Evolutionary conservation across 306 rosid species (phyloP), one percentile per base, ranked within the genome.

Genomic region (Casuarina equisetifolia): DNA sequence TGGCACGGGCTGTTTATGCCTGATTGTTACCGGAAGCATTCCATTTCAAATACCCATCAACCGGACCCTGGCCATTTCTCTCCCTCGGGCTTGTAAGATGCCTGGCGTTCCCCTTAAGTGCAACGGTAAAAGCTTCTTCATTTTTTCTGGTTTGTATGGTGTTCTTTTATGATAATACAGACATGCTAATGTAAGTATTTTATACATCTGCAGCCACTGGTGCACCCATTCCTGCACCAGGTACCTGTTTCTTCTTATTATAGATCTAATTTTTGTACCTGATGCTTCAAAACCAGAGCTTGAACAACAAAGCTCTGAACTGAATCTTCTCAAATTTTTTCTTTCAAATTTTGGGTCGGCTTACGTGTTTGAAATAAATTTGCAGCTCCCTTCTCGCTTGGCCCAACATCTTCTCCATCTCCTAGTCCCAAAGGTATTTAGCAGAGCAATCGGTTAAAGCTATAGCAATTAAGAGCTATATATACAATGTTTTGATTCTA

Each of bases 81-180:
- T 92, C 66, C 97, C 97, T 75, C 91, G 92, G 25, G 97, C 95
- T 44, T 95, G 98, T 86, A 88, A 88, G 81, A 78, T 89, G 88
- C 83, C 92, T 0, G 88, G 90, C 39, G 90, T 95, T 72, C 93
- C 95, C 0, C 74, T 95, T 78, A 97, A 89, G 76, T 92, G 92
- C 88, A 86, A 85, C 81, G 82, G 88, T 88, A 84, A 2, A 25
- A 20, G 40, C 16, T 44, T 42, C n/a, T 16, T 43, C 1, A 17
- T 67, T 40, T 7, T 25, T 0, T 0, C 32, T 25, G 32, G 32
- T 25, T 25, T 25, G 32, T 25, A n/a, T 43, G 4, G 71, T 17
- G 17, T 44, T 62, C 9, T 62, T 62, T 12, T 36, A 36, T 62
- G 43, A 62, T 35, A 0, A n/a, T 62, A n/a, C 42, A 3, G 71